Evolutionary conservation across 208 protist species (phyloP).

Genomic region (Trypanosomatidae sp.): DNA sequence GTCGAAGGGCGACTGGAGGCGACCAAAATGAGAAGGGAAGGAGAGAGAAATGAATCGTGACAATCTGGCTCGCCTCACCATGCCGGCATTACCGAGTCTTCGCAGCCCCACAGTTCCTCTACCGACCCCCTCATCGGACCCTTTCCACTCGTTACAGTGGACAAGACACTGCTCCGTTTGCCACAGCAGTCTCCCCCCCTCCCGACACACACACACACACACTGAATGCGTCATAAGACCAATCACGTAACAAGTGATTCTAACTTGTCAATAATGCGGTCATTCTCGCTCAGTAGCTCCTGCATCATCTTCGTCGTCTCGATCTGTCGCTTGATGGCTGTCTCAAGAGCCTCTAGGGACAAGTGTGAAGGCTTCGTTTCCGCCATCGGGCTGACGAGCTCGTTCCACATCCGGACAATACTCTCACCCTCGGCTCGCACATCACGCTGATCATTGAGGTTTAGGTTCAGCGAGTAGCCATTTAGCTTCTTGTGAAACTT

Average conservation of each 20-base stretch:
- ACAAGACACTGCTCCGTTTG: background rate
- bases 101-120: background rate
- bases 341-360: slow-evolving; percentile 66
- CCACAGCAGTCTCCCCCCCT: background rate
- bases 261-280: slow-evolving; percentile 56
- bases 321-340: slow-evolving; percentile 77
- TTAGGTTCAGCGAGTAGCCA: slow-evolving; percentile 63
- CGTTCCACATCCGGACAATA: slow-evolving; percentile 82
- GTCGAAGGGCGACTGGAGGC: background rate
- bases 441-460: slow-evolving; percentile 23
- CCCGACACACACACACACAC: background rate
- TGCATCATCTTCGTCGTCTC: slow-evolving; percentile 65
- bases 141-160: background rate
- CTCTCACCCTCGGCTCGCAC: slow-evolving; percentile 48
- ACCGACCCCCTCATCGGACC: too few species aligned
- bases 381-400: slow-evolving; percentile 40
- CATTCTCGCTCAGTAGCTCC: slow-evolving; percentile 60
- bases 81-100: background rate
- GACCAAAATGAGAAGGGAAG: background rate
- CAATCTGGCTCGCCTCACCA: background rate
- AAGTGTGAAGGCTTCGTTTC: slow-evolving; percentile 58
- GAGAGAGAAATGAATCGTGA: background rate
- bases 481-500: slow-evolving; percentile 61
- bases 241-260: slow-evolving; percentile 45
- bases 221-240: background rate